Base-by-base conservation (phyloP, 768 basidiomycete genomes). In the Calvatia gigantea region DNA sequence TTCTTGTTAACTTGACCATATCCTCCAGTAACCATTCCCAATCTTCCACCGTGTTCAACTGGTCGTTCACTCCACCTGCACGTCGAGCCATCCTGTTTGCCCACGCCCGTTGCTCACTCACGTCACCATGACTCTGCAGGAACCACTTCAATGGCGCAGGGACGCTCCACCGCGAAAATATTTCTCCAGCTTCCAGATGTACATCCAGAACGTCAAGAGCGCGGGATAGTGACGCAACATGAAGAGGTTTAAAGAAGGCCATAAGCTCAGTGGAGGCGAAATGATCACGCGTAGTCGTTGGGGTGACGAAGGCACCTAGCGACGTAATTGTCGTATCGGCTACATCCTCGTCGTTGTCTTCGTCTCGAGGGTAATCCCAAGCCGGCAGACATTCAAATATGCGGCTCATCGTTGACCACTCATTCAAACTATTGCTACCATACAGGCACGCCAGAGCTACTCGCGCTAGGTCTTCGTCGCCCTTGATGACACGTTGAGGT, bases 381-480 rank as follows among this genome's bases (percentile, higher is more conserved):
- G 87, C 96, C 0, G 96, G 96, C 29, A 98, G 77, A 66, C 95
- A 99, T 67, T 99, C 96, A 67, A 99, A 98, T 48, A 99, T 91
- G 29, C 77, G 75, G 60, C 88, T 91, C 94, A 97, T 98, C 3
- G 76, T 85, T 0, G 83, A 65, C 92, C 91, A 96, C 60, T 86
- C 79, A 56, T 83, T 75, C 31, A 86, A 70, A 53, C 80, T 80
- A 57, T 84, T 79, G 62, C 82, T 89, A 12, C 94, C 94, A 59
- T 99, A 99, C 21, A 98, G 70, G 63, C 87, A 88, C 6, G 94
- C 88, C 11, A 98, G 82, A 3, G 95, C 94, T 12, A 98, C 69
- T 9, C 89, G 82, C 12, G 85, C 92, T 65, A 95, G 83, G 61
- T 93, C 91, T 62, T 89, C 84, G 61, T 98, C 92, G 53, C 84